Base-by-base conservation (phyloP, 2,329 filamentous ascomycete species). In the Lecanicillium sp. region DNA sequence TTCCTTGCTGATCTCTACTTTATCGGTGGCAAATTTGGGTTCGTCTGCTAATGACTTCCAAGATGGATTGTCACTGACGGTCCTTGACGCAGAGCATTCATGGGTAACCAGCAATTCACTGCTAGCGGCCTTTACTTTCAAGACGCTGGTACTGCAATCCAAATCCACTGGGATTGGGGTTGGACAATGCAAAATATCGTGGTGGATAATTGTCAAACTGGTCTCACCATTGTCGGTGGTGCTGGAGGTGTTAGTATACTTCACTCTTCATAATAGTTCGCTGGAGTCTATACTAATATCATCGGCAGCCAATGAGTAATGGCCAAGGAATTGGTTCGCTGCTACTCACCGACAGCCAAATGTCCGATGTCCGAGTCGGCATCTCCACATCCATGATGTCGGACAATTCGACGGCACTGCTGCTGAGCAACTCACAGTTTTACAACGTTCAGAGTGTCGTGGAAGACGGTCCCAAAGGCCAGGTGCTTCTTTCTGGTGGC, bases 1-100 rank as follows among this genome's bases (percentile, higher is more conserved):
- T 68, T 66, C 50, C 62, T 70, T 55, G 65, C 81, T 38, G 82
- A 87, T 58, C 73, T 87, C 62, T 78, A 77, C 5, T 80, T 81
- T 62, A 74, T 72, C 54, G 77, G 78, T 48, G 77, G 78, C 53
- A 70, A 71, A 3, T 67, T 69, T 12, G 82, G 81, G 10, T 24
- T 32, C 12, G 4, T 11, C 23, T n/a, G 19, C n/a, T 10, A 21
- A 15, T 24, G 5, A 33, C 2, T 1, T 37, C 12, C 17, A 5
- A 27, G 11, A 53, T 23, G 5, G n/a, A 17, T 11, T 11, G 4
- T 4, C 38, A n/a, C n/a, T n/a, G n/a, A n/a, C n/a, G n/a, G n/a
- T n/a, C n/a, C n/a, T n/a, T 32, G 17, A 51, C 30, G 11, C 10
- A 26, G n/a, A n/a, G n/a, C n/a, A 11, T 11, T 21, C 5, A 33